Conservation (phyloP, 371 early-diverging fungal genomes). For the Zancudomyces culisetae region DNA sequence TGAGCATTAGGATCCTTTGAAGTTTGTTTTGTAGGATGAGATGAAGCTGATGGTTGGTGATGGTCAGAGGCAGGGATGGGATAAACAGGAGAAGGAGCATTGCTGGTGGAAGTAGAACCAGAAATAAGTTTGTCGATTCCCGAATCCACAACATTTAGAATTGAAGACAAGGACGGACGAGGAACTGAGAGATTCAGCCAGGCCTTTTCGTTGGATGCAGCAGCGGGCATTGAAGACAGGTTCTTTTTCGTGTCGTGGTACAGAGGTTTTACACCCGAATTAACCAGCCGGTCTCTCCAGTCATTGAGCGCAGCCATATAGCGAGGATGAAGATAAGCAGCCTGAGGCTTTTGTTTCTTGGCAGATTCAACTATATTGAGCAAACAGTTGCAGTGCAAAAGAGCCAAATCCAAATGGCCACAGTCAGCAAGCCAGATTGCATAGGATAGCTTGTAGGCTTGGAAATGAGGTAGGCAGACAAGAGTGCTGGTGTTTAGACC, state of each 20-base stretch:
- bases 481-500: not conserved
- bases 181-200: constrained; percentile 24
- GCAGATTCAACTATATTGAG: constrained; percentile 47
- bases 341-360: constrained; percentile 18
- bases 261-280: constrained; percentile 12
- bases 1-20: not conserved
- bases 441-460: constrained; percentile 65
- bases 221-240: not conserved
- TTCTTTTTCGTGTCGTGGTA: not conserved
- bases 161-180: constrained; percentile 20
- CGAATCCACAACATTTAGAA: constrained; percentile 22
- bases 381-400: constrained; percentile 48
- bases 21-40: too few species aligned
- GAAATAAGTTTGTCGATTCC: constrained; percentile 24
- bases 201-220: not conserved
- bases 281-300: constrained; percentile 22
- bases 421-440: constrained; percentile 65
- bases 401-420: constrained; percentile 50
- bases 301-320: constrained; percentile 38
- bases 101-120: constrained; percentile 15
- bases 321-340: constrained; percentile 48
- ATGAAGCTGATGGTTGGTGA: not conserved
- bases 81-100: constrained; percentile 3
- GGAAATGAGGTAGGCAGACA: constrained; percentile 53
- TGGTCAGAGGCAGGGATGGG: not conserved